Base-by-base conservation (phyloP, 2,329 filamentous ascomycete species). In the Aspergillus tubingensis region DNA sequence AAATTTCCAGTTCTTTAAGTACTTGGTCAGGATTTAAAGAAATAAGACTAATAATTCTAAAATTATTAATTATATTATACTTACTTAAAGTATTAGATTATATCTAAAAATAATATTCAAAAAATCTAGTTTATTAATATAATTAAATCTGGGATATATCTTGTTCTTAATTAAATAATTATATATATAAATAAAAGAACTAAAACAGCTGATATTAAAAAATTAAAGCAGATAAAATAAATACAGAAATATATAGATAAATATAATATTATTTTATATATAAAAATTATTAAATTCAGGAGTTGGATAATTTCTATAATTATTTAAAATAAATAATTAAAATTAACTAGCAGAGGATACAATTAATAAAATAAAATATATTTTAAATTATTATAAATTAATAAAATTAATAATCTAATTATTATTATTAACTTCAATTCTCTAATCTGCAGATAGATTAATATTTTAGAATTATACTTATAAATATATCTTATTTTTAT, bases 211-310 rank as follows among this genome's bases (percentile, higher is more conserved):
- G 30, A 50, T 32, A 50, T 50, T 19, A 25, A 50, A 11, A 50
- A 10, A 32, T 32, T 50, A 32, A 50, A 50, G 21, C 30, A 30
- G 47, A 17, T 50, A 32, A 30, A 7, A 32, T 30, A 50, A 50
- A 50, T 50, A 32, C 1, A 19, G 3, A 32, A n/a, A 17, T 30
- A 50, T 50, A 50, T 50, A 50, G 17, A 50, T 50, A 50, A 11
- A 23, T n/a, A 50, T 50, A 50, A 50, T 50, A 27, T 50, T 50
- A 50, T 50, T 50, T 17, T 50, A 13, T n/a, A 15, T 50, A 50
- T 30, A 50, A n/a, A 13, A 2, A 30, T 50, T 30, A 27, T 50
- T 50, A 50, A 50, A 50, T 50, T 50, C 7, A 50, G 11, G 6
- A 27, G 15, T 50, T 50, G 3, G 21, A 23, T 23, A 4, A 23